Percentiles rank a stretch among this genome's conserved stretches.
Conservation (phyloP, 2,329 filamentous ascomycete species). For the Talaromyces sp. region DNA sequence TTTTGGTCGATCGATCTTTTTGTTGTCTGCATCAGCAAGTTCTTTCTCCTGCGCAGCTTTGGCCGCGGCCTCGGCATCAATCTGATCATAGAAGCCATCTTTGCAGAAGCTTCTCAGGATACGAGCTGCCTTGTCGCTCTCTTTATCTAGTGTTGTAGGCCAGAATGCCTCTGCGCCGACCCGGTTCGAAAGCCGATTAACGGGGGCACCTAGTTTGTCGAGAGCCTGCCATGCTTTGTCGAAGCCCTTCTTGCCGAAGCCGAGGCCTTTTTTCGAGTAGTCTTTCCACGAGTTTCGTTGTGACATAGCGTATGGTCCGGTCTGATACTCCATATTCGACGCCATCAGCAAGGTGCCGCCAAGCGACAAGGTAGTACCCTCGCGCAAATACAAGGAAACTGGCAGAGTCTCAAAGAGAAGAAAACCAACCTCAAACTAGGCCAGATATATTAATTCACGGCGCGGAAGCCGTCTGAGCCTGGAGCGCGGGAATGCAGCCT, state of each 20-base stretch:
- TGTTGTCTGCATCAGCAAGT: slow-evolving; percentile 36
- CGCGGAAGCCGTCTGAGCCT: neutral
- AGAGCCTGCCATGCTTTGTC: slow-evolving; percentile 68
- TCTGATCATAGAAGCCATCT: slow-evolving; percentile 61
- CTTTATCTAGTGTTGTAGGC: slow-evolving; percentile 80
- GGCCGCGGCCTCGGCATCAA: slow-evolving; percentile 43
- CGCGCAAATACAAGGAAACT: neutral
- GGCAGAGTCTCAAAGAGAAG: neutral
- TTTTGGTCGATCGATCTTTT: slow-evolving; percentile 52
- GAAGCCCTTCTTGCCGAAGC: slow-evolving; percentile 59
- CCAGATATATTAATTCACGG: neutral
- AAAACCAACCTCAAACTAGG: neutral
- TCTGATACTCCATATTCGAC: neutral
- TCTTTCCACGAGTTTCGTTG: slow-evolving; percentile 54
- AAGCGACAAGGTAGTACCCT: slow-evolving; percentile 12
- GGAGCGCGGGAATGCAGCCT: slow-evolving; percentile 11
- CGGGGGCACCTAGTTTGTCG: slow-evolving; percentile 68
- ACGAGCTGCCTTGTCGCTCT: slow-evolving; percentile 86
- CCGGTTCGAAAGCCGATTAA: slow-evolving; percentile 78
- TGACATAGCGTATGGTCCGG: slow-evolving; percentile 28
- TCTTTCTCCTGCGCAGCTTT: slow-evolving; percentile 47
- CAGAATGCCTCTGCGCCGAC: slow-evolving; percentile 79
- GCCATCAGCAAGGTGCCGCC: slow-evolving; percentile 15
- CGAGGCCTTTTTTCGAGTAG: slow-evolving; percentile 41
- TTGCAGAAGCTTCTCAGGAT: slow-evolving; percentile 89